A percentile compares a stretch with the other conserved stretches of the same genome.
Evolutionary conservation across 2,329 filamentous ascomycete genomes (phyloP).

Genomic region (Intubia oerlemansii): DNA sequence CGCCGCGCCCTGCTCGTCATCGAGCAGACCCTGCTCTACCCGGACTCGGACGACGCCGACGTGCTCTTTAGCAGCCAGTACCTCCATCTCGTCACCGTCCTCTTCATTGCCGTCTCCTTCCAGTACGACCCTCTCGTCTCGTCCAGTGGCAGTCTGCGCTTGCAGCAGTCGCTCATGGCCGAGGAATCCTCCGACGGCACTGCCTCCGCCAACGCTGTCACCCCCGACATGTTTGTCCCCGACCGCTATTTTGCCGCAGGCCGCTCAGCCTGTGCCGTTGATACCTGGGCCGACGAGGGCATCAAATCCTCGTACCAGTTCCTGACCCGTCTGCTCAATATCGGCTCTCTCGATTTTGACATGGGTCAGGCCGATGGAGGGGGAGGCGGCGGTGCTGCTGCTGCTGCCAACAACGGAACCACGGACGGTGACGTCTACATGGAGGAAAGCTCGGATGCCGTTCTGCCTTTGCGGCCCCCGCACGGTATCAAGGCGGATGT

Average conservation of each 20-base stretch:
- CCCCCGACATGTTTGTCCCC: conserved; percentile 8
- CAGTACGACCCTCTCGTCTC: conserved; percentile 13
- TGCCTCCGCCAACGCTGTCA: no score
- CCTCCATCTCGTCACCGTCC: conserved; percentile 11
- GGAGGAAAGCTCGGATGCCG: conserved; percentile 4
- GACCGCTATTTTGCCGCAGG: conserved; percentile 11
- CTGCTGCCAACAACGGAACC: not conserved
- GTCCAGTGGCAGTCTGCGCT: conserved; percentile 6
- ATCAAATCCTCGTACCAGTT: conserved; percentile 13
- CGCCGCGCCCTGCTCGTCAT: conserved; percentile 11
- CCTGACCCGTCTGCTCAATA: conserved; percentile 11
- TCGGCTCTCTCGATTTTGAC: conserved; percentile 13
- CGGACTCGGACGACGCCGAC: conserved; percentile 10
- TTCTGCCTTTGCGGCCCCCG: conserved; percentile 1
- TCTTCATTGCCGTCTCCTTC: conserved; percentile 14
- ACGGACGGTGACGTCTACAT: conserved; percentile 3
- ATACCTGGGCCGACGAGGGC: conserved; percentile 11
- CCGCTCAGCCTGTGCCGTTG: conserved; percentile 10
- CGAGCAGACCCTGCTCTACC: conserved; percentile 12
- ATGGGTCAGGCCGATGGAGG: conserved; percentile 2
- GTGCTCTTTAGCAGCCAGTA: conserved; percentile 11
- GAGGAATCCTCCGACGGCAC: conserved; percentile 11
- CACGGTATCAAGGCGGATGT: not conserved
- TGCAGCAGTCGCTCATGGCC: conserved; percentile 11
- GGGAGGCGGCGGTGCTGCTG: not conserved